Percentiles rank a stretch among this genome's conserved stretches.
Evolutionary conservation across 2,329 filamentous ascomycete species (phyloP).

Genomic region (Pyricularia sp.): DNA sequence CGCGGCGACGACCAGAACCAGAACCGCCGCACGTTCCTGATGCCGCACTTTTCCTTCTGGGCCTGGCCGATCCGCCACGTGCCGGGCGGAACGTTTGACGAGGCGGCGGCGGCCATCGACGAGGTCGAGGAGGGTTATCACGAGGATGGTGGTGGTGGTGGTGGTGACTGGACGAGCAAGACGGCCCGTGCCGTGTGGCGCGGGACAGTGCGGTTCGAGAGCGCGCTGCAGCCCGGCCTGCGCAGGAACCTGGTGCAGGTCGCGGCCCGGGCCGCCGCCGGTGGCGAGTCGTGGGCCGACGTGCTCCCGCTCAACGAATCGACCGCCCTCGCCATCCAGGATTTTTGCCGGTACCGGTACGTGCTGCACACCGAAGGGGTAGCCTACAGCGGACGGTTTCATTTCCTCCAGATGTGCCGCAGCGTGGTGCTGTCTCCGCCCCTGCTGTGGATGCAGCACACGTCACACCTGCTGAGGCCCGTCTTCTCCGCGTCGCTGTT

Average conservation of each 20-base stretch:
- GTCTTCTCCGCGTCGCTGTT: constrained; percentile 23
- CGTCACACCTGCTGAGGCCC: constrained; percentile 32
- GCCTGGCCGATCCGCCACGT: constrained; percentile 39
- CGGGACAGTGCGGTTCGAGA: constrained; percentile 38
- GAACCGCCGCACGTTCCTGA: constrained; percentile 28
- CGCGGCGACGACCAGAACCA: constrained; percentile 7
- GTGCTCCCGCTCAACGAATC: constrained; percentile 26
- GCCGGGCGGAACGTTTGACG: constrained; percentile 21
- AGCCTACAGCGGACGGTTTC: constrained; percentile 38
- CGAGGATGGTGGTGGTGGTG: too few relatives aligned
- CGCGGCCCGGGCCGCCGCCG: neutral
- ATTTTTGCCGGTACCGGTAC: constrained; percentile 38
- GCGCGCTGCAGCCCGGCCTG: constrained; percentile 18
- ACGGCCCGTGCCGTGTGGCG: constrained; percentile 34
- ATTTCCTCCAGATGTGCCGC: constrained; percentile 36
- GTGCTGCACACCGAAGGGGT: constrained; percentile 40
- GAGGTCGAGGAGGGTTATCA: constrained; percentile 18
- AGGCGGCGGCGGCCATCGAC: constrained; percentile 24
- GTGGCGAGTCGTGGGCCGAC: constrained; percentile 28
- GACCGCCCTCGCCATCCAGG: constrained; percentile 34
- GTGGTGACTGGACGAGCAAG: constrained; percentile 18
- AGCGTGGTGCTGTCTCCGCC: constrained; percentile 35
- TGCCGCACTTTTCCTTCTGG: constrained; percentile 45
- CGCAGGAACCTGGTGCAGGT: neutral
- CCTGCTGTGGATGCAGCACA: constrained; percentile 34